Base-by-base conservation (phyloP, 176 grass and related monocot species). In the Bothriochloa decipiens region DNA sequence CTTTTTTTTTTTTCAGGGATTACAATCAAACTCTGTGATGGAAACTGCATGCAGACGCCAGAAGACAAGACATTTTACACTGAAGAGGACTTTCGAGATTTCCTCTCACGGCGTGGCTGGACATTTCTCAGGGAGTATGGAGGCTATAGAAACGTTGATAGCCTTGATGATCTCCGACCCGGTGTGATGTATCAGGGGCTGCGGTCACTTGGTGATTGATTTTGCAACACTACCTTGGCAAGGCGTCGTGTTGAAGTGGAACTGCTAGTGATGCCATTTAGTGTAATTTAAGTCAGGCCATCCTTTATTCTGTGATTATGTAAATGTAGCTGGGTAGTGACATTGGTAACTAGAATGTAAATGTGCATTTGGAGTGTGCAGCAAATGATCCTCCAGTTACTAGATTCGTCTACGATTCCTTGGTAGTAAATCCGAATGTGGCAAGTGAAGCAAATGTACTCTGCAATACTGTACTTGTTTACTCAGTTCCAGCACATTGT, bases 21-120 rank as follows among this genome's bases (percentile, higher is more conserved):
- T 65, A 89, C 83, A 49, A 94, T 96, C 47, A 96, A 99, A 86
- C 66, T 99, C 73, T 99, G 90, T 72, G 91, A 92, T 65, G 83
- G 87, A 36, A 82, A 83, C 26, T 78, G 68, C 58, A 89, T 98
- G 65, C 86, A 27, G 81, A 92, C 40, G 78, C 74, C 96, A 72
- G 96, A 94, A 89, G 93, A 99, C 23, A 94, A 90, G 74, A 94
- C 89, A 8, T 87, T 96, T 81, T 96, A 96, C 84, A 91, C 93
- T 0, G 91, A 96, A 89, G 91, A 96, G 14, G 91, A 99, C 66
- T 94, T 99, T 26, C 72, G 76, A 81, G 91, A 86, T 82, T 99
- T 94, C 75, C 91, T 99, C 17, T 47, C 47, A 0, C 65, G 88
- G 43, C 83, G 88, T 58, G 91, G 90, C 80, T 99, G 91, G 93